Conservation (phyloP, 306 rosid genomes). For the Astragalus membranaceus region DNA sequence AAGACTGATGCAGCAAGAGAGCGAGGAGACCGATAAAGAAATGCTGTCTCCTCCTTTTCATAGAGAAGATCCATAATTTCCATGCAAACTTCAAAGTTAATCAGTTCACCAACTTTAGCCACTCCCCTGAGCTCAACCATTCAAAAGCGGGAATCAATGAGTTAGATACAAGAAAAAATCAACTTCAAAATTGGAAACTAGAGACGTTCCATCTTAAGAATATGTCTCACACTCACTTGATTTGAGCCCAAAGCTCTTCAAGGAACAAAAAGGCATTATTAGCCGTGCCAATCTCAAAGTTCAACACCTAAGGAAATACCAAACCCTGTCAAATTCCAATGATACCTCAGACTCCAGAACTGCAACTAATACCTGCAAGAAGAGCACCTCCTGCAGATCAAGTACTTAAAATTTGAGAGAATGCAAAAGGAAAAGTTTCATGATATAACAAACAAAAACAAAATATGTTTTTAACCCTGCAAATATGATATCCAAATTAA, state of each 20-base stretch:
- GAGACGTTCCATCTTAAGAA: not conserved
- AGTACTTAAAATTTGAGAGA: not conserved
- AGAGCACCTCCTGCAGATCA: slow-evolving; percentile 61
- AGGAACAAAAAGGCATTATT: slow-evolving; percentile 56
- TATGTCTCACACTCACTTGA: slow-evolving; percentile 55
- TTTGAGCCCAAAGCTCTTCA: slow-evolving; percentile 62
- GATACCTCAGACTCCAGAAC: slow-evolving; percentile 3
- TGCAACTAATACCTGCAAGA: slow-evolving; percentile 61
- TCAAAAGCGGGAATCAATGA: not conserved
- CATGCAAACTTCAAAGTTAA: slow-evolving; percentile 70
- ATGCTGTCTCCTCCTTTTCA: slow-evolving; percentile 63
- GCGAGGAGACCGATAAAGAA: slow-evolving; percentile 42
- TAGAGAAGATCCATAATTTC: slow-evolving; percentile 86
- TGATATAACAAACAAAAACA: not conserved
- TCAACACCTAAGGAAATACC: slow-evolving; percentile 49
- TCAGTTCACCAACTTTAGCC: slow-evolving; percentile 70
- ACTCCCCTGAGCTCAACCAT: slow-evolving; percentile 50
- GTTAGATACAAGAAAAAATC: not conserved
- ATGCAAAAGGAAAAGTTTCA: not conserved
- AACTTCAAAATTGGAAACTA: not conserved
- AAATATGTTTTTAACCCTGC: not conserved
- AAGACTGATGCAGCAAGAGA: slow-evolving; percentile 75
- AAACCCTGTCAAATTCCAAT: slow-evolving; percentile 1
- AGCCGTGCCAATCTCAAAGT: slow-evolving; percentile 71
- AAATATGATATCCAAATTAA: not conserved